Conservation (phyloP, 495 filamentous ascomycete genomes). For the Pyrenopolyporus hunteri region DNA sequence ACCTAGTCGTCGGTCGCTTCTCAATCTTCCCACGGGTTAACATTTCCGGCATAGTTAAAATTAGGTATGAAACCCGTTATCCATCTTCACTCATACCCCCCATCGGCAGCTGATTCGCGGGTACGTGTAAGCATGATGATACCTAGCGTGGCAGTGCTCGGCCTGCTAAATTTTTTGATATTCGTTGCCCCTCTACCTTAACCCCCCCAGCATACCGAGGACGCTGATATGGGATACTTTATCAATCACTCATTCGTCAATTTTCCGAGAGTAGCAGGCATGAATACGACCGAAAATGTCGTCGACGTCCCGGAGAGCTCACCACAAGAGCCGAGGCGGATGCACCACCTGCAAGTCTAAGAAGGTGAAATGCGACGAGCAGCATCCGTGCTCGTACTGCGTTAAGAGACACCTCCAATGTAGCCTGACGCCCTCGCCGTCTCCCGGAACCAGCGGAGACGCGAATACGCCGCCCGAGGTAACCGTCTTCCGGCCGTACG, state of each 20-base stretch:
- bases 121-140: too few species aligned
- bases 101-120: too few species aligned
- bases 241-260: not conserved
- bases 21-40: too few species aligned
- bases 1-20: too few species aligned
- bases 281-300: not conserved
- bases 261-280: not conserved
- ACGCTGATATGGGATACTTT: too few species aligned
- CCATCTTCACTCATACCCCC: too few species aligned
- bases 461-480: constrained; percentile 11
- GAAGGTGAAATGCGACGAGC: constrained; percentile 52
- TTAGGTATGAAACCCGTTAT: too few species aligned
- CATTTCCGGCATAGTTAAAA: too few species aligned
- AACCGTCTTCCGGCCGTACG: not conserved
- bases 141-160: too few species aligned
- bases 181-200: too few species aligned
- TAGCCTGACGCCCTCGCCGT: constrained; percentile 11
- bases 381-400: constrained; percentile 47
- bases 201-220: too few species aligned
- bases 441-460: not conserved
- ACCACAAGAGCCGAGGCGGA: constrained; percentile 26
- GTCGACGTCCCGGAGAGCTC: constrained; percentile 17
- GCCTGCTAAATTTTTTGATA: too few species aligned
- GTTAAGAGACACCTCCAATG: constrained; percentile 28
- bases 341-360: constrained; percentile 52